Evolutionary conservation across 768 basidiomycete genomes (phyloP).

Genomic region (Paxillus rubicundulus): DNA sequence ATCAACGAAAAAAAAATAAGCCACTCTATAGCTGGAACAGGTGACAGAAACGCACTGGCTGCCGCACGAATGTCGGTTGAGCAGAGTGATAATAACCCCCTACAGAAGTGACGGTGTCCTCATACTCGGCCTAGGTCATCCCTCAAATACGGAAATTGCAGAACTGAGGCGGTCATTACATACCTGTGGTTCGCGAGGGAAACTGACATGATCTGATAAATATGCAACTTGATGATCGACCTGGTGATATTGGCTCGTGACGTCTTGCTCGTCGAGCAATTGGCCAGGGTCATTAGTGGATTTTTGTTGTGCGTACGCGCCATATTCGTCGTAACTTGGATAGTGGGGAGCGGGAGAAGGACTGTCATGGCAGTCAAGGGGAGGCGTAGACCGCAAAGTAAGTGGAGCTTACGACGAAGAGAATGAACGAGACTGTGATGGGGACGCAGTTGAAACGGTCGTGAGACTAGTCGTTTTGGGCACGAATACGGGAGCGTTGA

Average conservation of each 20-base stretch:
- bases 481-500: slow-evolving; percentile 84
- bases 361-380: slow-evolving; percentile 16
- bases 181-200: not conserved
- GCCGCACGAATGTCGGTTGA: slow-evolving; percentile 53
- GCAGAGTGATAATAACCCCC: slow-evolving; percentile 39
- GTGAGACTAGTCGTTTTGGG: slow-evolving; percentile 66
- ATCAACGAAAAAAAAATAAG: not conserved
- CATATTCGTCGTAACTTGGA: slow-evolving; percentile 39
- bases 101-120: slow-evolving; percentile 22
- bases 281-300: slow-evolving; percentile 6
- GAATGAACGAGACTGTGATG: slow-evolving; percentile 29
- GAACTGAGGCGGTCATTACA: not conserved
- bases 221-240: slow-evolving; percentile 20
- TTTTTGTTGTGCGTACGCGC: slow-evolving; percentile 23
- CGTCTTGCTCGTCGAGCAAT: slow-evolving; percentile 15
- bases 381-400: not conserved
- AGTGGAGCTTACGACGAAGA: slow-evolving; percentile 25
- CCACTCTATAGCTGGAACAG: not conserved
- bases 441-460: slow-evolving; percentile 31
- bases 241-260: slow-evolving; percentile 21
- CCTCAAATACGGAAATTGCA: slow-evolving; percentile 1
- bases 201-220: slow-evolving; percentile 20
- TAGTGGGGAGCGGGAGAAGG: slow-evolving; percentile 29
- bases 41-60: slow-evolving; percentile 54
- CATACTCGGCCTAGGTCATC: slow-evolving; percentile 29